Evolutionary conservation across 2,329 filamentous ascomycete species (phyloP).

Genomic region (Madurella fahalii): DNA sequence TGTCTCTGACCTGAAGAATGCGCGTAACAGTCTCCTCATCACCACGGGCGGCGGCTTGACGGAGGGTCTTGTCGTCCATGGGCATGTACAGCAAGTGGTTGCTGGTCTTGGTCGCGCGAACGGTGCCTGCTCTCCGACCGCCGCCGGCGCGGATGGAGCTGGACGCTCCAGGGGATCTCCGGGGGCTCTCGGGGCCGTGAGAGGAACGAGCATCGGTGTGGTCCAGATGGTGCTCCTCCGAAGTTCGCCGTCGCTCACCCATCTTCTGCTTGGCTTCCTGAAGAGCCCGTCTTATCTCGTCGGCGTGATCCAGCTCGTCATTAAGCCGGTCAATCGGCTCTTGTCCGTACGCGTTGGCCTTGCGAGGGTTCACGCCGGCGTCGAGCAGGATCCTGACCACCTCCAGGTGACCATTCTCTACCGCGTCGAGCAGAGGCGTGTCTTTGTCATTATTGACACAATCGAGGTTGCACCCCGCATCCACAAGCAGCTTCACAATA

Average conservation of each 20-base stretch:
- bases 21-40: constrained; percentile 59
- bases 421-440: constrained; percentile 90
- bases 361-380: constrained; percentile 85
- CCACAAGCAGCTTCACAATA: constrained; percentile 82
- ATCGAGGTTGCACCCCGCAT: constrained; percentile 79
- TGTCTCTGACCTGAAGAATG: constrained; percentile 58
- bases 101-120: constrained; percentile 60
- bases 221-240: constrained; percentile 53
- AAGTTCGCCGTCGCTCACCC: constrained; percentile 51
- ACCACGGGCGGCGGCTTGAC: constrained; percentile 56
- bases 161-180: constrained; percentile 48
- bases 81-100: constrained; percentile 62
- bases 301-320: constrained; percentile 70
- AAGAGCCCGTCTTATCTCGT: constrained; percentile 69
- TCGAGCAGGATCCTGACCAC: constrained; percentile 81
- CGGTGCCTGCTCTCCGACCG: constrained; percentile 50
- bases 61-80: constrained; percentile 57
- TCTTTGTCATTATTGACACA: constrained; percentile 78
- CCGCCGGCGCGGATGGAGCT: constrained; percentile 34
- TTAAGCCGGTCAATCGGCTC: constrained; percentile 83
- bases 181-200: constrained; percentile 55
- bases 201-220: constrained; percentile 50
- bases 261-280: constrained; percentile 55
- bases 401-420: constrained; percentile 88
- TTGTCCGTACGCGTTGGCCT: constrained; percentile 86